phyloP scores from a whole-genome alignment of 1,139 yeast genomes.

The Pichia sp. region DNA sequence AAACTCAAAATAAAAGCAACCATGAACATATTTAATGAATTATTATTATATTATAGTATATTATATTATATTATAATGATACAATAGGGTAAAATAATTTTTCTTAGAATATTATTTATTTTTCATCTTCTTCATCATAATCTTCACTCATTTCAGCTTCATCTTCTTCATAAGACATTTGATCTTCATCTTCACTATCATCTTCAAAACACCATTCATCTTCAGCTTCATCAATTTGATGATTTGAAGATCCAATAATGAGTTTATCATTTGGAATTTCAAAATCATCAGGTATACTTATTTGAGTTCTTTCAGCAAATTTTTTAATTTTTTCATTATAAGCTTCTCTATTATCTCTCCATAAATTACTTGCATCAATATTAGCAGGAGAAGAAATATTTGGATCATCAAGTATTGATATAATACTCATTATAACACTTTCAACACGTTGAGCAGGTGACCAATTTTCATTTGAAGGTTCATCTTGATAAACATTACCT shows the following conservation, averaged over 20 bases:
- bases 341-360: conserved; percentile 74
- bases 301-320: conserved; percentile 80
- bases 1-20: too few species aligned
- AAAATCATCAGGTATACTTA: conserved; percentile 83
- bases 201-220: conserved; percentile 28
- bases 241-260: conserved; percentile 11
- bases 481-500: conserved; percentile 85
- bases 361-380: conserved; percentile 90
- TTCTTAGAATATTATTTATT: background rate
- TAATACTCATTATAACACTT: conserved; percentile 80
- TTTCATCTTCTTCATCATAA: conserved; percentile 32
- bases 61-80: too few species aligned
- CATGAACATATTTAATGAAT: too few species aligned
- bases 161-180: conserved; percentile 34
- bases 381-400: conserved; percentile 90
- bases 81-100: too few species aligned
- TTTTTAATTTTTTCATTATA: conserved; percentile 70
- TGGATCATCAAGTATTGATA: conserved; percentile 87
- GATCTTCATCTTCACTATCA: conserved; percentile 27
- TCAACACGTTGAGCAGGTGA: conserved; percentile 96
- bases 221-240: conserved; percentile 28
- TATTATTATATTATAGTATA: too few species aligned
- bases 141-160: conserved; percentile 33
- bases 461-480: conserved; percentile 92
- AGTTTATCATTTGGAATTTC: conserved; percentile 49